Conservation (phyloP, 2,329 filamentous ascomycete species). For the Aspergillus niger region DNA sequence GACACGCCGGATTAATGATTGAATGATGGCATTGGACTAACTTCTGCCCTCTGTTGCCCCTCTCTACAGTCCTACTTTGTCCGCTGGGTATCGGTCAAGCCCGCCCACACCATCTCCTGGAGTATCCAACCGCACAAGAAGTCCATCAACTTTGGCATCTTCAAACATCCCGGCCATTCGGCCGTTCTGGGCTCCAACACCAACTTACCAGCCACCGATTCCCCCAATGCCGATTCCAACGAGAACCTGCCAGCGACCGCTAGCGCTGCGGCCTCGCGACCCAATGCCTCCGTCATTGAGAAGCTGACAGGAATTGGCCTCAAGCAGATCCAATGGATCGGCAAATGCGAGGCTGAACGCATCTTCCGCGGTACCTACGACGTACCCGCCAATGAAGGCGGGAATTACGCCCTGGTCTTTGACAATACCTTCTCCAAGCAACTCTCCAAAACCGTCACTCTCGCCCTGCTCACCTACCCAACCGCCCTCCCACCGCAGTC, state of each 20-base stretch:
- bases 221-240: conserved; percentile 41
- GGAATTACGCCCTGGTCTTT: conserved; percentile 95
- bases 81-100: conserved; percentile 90
- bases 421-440: conserved; percentile 99
- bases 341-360: conserved; percentile 95
- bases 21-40: conserved; percentile 6
- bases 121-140: conserved; percentile 97
- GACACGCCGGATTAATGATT: too few species aligned
- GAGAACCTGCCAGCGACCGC: conserved; percentile 35
- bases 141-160: conserved; percentile 96
- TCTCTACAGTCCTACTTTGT: conserved; percentile 84
- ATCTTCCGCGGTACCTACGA: conserved; percentile 89
- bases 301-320: conserved; percentile 65
- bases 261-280: conserved; percentile 50
- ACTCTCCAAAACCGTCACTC: conserved; percentile 89
- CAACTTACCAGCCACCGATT: conserved; percentile 45
- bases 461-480: conserved; percentile 92
- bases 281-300: conserved; percentile 69
- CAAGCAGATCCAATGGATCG: conserved; percentile 73
- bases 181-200: conserved; percentile 51
- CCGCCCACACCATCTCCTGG: conserved; percentile 93
- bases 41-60: conserved; percentile 1
- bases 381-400: conserved; percentile 71
- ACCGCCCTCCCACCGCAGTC: conserved; percentile 61
- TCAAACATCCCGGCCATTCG: conserved; percentile 85